Evolutionary conservation across 352 stramenopile species (phyloP), one percentile per base, ranked within the genome.

Genomic region (Phytopythium mirpurense): DNA sequence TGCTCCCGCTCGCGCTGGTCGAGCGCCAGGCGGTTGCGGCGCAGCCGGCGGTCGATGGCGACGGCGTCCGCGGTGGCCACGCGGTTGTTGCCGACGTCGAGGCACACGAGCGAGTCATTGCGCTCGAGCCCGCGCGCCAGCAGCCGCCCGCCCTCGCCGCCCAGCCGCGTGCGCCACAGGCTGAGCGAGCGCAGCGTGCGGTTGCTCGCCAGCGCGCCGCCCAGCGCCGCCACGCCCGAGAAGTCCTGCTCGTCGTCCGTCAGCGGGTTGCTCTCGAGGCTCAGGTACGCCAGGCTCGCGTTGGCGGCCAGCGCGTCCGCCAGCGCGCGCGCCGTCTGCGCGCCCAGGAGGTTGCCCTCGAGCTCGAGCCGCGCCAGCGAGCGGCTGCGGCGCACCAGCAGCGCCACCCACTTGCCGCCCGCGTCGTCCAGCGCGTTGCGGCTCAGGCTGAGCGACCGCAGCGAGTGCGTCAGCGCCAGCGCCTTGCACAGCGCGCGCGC

Each of bases 21-120:
- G 27, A 78, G 72, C n/a, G 56, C 35, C 2, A 68, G 40, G 31
- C 74, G 74, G 60, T 90, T 92, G 24, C 72, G 70, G 24, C 49
- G 62, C 31, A 92, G 67, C 32, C 75, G 63, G 24, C 62, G 35
- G 40, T 80, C 66, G 43, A 90, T 77, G 18, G 62, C 57, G 14
- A 72, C 64, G 19, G 62, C 82, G 51, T 92, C 82, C 16, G 54
- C 54, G 8, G 64, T 68, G 16, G 61, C 62, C 18, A 92, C 72
- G 52, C 80, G 80, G 72, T 92, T 92, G 68, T 89, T 90, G 36
- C 82, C 82, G 18, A 90, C 63, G 57, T 92, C 82, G n/a, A 92
- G 66, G 43, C 82, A 90, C 37, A 90, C 59, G 29, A 92, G 49
- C 19, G 67, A 71, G 5, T 47, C 47, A 52, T 92, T 92, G 31